Base-by-base conservation (phyloP, 768 basidiomycete genomes). In the Tephrocybe sp. region DNA sequence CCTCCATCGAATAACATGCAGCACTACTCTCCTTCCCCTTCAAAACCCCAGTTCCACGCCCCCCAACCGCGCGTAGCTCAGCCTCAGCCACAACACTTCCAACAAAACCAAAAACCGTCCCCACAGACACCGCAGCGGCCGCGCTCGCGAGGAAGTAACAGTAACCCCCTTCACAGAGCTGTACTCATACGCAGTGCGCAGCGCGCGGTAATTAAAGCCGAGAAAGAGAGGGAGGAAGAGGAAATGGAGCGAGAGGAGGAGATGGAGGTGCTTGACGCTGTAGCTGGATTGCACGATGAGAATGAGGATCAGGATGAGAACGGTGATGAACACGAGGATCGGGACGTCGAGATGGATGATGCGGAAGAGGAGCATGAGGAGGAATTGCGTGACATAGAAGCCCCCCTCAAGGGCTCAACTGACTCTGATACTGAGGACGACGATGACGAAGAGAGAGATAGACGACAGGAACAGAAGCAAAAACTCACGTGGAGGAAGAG, bases 181-280 rank as follows among this genome's bases (percentile, higher is more conserved):
- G 87, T 89, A 2, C 69, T 89, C 9, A 80, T 89, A 11, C 76
- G 85, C 9, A 85, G 83, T 31, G 85, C 84, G 0, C 86, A 88
- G 58, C 73, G 84, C 12, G 79, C 80, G 0, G 76, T 80, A 0
- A 47, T 80, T 56, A 69, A 72, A 31, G 71, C 74, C 4, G 83
- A 80, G 57, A 71, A 69, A 46, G 80, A 83, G 50, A 64, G 58
- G 27, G 74, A 79, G 47, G 77, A 80, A 48, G 74, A 79, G 37
- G 74, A 71, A 39, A 70, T 76, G 46, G 78, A 82, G 28, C 63
- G 67, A 37, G 72, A 71, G 34, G 74, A 82, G 43, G 79, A 82
- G 50, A 72, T 79, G 61, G 83, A 82, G 41, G 72, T 72, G 2
- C 45, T 75, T 25, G 73, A 65, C 19, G 64, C 64, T 26, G 70